Conservation (phyloP, 768 basidiomycete genomes). For the Pisolithus tinctorius region DNA sequence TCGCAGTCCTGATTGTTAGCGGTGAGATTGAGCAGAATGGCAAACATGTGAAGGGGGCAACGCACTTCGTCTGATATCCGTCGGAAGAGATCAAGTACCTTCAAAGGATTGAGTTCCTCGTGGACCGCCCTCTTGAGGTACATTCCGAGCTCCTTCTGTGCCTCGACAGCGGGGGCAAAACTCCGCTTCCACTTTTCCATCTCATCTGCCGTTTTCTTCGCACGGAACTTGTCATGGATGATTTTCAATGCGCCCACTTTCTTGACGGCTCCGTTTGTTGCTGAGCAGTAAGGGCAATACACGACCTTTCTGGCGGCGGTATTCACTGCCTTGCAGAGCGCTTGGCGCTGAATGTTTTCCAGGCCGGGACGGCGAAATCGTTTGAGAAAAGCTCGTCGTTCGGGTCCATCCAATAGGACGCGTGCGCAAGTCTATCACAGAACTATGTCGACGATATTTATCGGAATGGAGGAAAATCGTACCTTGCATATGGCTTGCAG, state of each 20-base stretch:
- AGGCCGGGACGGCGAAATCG: slow-evolving; percentile 87
- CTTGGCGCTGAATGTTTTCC: slow-evolving; percentile 87
- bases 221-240: slow-evolving; percentile 94
- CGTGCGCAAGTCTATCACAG: slow-evolving; percentile 74
- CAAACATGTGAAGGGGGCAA: not conserved
- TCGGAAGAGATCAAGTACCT: slow-evolving; percentile 87
- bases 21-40: not conserved
- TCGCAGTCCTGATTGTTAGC: slow-evolving; percentile 73
- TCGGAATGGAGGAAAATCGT: not conserved
- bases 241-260: slow-evolving; percentile 94
- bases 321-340: slow-evolving; percentile 80
- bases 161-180: slow-evolving; percentile 75
- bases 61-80: slow-evolving; percentile 86
- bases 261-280: slow-evolving; percentile 93
- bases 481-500: slow-evolving; percentile 98
- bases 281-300: slow-evolving; percentile 89
- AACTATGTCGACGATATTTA: not conserved
- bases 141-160: slow-evolving; percentile 78
- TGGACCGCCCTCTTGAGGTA: slow-evolving; percentile 83
- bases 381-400: slow-evolving; percentile 77
- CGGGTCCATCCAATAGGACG: slow-evolving; percentile 81
- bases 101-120: slow-evolving; percentile 92
- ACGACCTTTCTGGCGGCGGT: slow-evolving; percentile 81
- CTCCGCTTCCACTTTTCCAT: slow-evolving; percentile 82
- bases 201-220: slow-evolving; percentile 86